Conservation (phyloP, 2,329 filamentous ascomycete species). For the Penicillium sp. region DNA sequence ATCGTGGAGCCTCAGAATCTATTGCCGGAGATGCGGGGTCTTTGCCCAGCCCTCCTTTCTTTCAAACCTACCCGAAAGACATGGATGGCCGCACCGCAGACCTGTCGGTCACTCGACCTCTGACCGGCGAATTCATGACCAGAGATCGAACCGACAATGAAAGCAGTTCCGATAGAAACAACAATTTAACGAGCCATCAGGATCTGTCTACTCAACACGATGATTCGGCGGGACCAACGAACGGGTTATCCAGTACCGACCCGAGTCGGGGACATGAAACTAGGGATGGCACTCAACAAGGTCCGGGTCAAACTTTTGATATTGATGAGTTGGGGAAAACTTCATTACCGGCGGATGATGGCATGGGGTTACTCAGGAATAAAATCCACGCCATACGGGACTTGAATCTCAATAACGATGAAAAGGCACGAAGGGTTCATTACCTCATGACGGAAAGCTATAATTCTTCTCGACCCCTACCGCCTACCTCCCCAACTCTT, state of each 20-base stretch:
- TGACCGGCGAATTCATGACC: background rate
- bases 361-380: slow-evolving; percentile 67
- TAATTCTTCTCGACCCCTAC: slow-evolving; percentile 43
- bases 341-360: slow-evolving; percentile 72
- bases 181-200: background rate
- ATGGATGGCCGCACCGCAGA: slow-evolving; percentile 24
- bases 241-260: background rate
- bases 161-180: background rate
- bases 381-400: slow-evolving; percentile 70
- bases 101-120: slow-evolving; percentile 12
- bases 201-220: background rate
- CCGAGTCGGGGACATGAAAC: background rate
- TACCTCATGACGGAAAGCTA: slow-evolving; percentile 70
- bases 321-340: slow-evolving; percentile 21
- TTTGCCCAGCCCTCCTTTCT: slow-evolving; percentile 23
- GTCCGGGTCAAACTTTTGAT: slow-evolving; percentile 2
- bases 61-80: slow-evolving; percentile 22
- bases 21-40: slow-evolving; percentile 22
- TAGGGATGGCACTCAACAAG: background rate
- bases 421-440: slow-evolving; percentile 74
- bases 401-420: slow-evolving; percentile 56
- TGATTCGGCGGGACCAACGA: background rate
- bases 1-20: slow-evolving; percentile 5
- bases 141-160: background rate
- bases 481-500: slow-evolving; percentile 23